Conservation (phyloP, 2,329 filamentous ascomycete species). For the Exophiala aquamarina region DNA sequence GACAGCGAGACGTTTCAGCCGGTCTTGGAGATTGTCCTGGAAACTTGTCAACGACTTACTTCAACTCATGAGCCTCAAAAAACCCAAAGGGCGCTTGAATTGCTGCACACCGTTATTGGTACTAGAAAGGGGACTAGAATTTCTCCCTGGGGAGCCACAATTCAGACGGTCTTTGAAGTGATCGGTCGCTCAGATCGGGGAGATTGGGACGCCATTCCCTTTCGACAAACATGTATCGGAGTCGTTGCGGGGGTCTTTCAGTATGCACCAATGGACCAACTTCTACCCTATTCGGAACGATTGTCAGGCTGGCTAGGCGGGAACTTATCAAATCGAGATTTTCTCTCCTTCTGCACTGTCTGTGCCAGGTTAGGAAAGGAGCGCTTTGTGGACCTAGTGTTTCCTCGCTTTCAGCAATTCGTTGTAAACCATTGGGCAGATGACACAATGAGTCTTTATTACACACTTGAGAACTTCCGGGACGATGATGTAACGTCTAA, state of each 20-base stretch:
- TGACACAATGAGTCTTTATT: constrained; percentile 60
- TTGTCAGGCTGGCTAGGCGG: constrained; percentile 66
- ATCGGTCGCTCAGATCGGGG: constrained; percentile 43
- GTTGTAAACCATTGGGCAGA: constrained; percentile 69
- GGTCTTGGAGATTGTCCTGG: constrained; percentile 62
- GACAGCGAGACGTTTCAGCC: constrained; percentile 70
- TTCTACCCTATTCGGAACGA: constrained; percentile 68
- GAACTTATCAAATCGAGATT: constrained; percentile 67
- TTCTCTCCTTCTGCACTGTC: constrained; percentile 81
- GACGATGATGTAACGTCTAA: constrained; percentile 2
- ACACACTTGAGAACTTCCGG: constrained; percentile 20
- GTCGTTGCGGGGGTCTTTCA: constrained; percentile 67
- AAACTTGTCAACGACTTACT: constrained; percentile 40
- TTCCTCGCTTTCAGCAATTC: constrained; percentile 83
- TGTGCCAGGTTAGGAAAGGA: constrained; percentile 71
- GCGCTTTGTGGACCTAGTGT: constrained; percentile 75
- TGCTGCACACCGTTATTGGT: constrained; percentile 70
- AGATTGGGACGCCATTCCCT: constrained; percentile 2
- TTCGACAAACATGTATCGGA: constrained; percentile 42
- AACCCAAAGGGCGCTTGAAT: constrained; percentile 51
- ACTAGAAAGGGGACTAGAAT: constrained; percentile 81
- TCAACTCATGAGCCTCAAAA: constrained; percentile 32
- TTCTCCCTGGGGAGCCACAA: constrained; percentile 66
- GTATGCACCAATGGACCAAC: constrained; percentile 73
- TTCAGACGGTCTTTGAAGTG: constrained; percentile 53